Base-by-base conservation (phyloP, 1,284 basidiomycete species). In the Lignosus rhinocerotis region DNA sequence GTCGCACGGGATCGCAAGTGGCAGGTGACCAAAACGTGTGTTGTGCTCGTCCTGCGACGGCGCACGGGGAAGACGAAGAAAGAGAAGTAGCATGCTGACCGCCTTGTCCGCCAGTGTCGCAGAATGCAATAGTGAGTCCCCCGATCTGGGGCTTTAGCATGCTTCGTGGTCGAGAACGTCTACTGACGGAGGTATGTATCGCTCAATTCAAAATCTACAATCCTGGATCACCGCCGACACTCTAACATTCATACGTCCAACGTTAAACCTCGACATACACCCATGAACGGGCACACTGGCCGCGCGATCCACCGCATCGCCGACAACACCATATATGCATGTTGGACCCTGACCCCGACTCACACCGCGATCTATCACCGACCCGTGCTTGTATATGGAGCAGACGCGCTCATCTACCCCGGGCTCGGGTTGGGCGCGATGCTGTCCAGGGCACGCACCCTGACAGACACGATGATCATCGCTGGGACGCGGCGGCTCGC, bases 381-480 rank as follows among this genome's bases (percentile, higher is more conserved):
- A 19, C 43, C 6, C 43, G 3, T 14, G 17, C 43, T 6, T 6
- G n/a, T 17, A 17, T 6, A 17, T 16, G n/a, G 41, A 19, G 21
- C 56, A 84, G 82, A 93, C 68, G 90, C 90, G 0, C 76, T 92
- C 31, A 87, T 92, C 49, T 92, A 91, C 71, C 91, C 91, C 2
- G 90, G 89, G 25, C 80, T 93, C 36, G 91, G 90, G 9, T 84
- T 91, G 56, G 92, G 91, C 39, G 76, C 83, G 39, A 84, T 93
- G 62, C 74, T 91, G 21, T 76, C 85, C 10, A 76, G 85, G 63
- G 84, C 88, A 3, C 77, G 82, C 11, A 75, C 75, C 5, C 79
- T 94, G 65, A 87, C 87, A 6, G 87, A 90, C 68, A 81, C 78
- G 14, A 90, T 91, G 88, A 85, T 94, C 69, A 86, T 93, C 64